phyloP scores from a whole-genome alignment of 2,329 filamentous ascomycete species.

The Zelopaecilomyces penicillatus region DNA sequence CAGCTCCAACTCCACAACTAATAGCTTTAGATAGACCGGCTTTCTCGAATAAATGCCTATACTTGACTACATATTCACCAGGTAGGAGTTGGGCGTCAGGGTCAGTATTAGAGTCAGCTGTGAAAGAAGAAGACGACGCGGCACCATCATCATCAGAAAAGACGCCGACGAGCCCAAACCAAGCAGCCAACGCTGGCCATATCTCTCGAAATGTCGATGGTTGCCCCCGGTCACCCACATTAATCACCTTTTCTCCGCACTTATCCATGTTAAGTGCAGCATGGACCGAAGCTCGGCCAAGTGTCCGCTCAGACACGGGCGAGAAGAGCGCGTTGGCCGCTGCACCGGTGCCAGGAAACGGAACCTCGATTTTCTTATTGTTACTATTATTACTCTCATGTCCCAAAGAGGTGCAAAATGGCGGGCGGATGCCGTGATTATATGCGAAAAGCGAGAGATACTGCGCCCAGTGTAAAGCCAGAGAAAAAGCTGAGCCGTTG shows the following conservation, averaged over 20 bases:
- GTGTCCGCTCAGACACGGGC: conserved; percentile 21
- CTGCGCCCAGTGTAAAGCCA: conserved; percentile 32
- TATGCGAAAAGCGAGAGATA: conserved; percentile 28
- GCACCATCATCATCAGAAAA: neutral
- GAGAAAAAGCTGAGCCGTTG: conserved; percentile 26
- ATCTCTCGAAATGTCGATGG: conserved; percentile 20
- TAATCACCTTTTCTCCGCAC: conserved; percentile 24
- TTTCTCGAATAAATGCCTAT: conserved; percentile 21
- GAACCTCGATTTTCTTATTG: conserved; percentile 11
- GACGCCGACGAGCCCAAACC: conserved; percentile 23
- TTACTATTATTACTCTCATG: neutral
- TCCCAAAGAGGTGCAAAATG: neutral
- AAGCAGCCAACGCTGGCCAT: conserved; percentile 22
- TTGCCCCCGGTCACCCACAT: conserved; percentile 20
- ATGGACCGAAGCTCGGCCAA: conserved; percentile 23
- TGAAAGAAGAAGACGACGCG: conserved; percentile 6
- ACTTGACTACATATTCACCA: conserved; percentile 22
- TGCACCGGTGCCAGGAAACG: conserved; percentile 21
- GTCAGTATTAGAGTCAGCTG: neutral
- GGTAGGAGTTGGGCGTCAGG: conserved; percentile 11
- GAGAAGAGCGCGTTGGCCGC: conserved; percentile 20
- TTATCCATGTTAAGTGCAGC: conserved; percentile 18
- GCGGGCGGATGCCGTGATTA: conserved; percentile 14
- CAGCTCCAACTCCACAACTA: conserved; percentile 26
- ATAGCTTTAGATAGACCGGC: conserved; percentile 16